Conservation (phyloP, 176 grass and related monocot species). For the Stipa capillata region DNA sequence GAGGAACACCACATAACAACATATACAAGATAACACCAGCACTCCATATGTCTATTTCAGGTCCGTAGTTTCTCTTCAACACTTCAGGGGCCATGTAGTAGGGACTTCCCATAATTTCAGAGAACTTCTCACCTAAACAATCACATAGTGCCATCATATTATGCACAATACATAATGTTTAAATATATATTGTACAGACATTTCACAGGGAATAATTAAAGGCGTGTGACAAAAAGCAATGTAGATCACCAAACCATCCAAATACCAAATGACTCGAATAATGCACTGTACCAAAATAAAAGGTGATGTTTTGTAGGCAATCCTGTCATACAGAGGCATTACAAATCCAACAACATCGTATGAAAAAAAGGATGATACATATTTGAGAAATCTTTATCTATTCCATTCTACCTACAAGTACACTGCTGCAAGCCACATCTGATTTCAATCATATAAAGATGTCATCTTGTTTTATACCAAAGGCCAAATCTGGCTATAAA, state of each 20-base stretch:
- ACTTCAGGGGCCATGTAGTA: too few relatives aligned
- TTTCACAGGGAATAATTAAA: too few relatives aligned
- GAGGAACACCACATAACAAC: too few relatives aligned
- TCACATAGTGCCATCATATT: slow-evolving; percentile 3
- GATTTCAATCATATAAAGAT: neutral
- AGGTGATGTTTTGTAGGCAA: neutral
- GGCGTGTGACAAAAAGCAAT: neutral
- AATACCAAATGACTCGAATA: neutral
- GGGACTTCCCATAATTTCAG: too few relatives aligned
- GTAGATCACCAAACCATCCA: neutral
- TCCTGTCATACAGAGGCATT: neutral
- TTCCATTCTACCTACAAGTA: neutral
- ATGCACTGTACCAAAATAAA: neutral
- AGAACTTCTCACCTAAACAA: slow-evolving; percentile 60
- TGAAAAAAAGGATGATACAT: neutral
- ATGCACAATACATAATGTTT: neutral
- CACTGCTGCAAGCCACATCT: neutral
- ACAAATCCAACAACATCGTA: too few relatives aligned
- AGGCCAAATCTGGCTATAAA: neutral
- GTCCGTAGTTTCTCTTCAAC: too few relatives aligned
- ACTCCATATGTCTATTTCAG: too few relatives aligned
- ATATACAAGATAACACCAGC: too few relatives aligned
- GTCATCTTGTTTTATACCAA: neutral
- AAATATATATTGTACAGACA: neutral
- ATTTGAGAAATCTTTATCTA: neutral